phyloP scores from a whole-genome alignment of 768 basidiomycete species.

The Podaxis mareebaensis region DNA sequence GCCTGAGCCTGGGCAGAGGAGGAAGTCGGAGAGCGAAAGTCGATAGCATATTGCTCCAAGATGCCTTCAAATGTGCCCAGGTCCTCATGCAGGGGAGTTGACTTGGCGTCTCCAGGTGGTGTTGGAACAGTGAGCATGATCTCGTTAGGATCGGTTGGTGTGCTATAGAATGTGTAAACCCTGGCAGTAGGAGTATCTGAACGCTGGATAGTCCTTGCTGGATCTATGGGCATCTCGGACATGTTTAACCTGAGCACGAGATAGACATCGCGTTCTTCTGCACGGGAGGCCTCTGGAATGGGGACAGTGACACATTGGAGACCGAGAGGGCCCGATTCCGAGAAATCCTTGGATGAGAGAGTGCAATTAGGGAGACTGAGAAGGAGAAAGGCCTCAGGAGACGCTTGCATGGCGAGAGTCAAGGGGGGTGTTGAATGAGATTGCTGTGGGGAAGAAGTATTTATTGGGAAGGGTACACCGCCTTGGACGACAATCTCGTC shows the following conservation, averaged over 20 bases:
- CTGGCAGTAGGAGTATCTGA: slow-evolving; percentile 34
- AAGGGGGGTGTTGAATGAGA: neutral
- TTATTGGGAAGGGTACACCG: slow-evolving; percentile 12
- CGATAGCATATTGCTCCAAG: slow-evolving; percentile 59
- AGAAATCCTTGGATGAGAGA: slow-evolving; percentile 32
- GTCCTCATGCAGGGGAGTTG: slow-evolving; percentile 47
- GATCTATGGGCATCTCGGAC: slow-evolving; percentile 63
- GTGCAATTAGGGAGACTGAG: slow-evolving; percentile 52
- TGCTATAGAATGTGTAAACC: slow-evolving; percentile 46
- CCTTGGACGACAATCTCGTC: neutral
- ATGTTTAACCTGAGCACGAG: slow-evolving; percentile 60
- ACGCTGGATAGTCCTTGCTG: slow-evolving; percentile 46
- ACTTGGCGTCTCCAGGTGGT: slow-evolving; percentile 27
- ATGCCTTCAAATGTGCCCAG: slow-evolving; percentile 67
- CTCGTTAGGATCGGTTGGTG: slow-evolving; percentile 36
- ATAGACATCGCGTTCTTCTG: slow-evolving; percentile 57
- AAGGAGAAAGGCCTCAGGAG: slow-evolving; percentile 56
- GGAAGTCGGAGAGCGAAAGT: slow-evolving; percentile 30
- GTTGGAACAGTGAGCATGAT: slow-evolving; percentile 36
- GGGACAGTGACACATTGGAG: slow-evolving; percentile 65
- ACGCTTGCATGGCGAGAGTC: slow-evolving; percentile 2
- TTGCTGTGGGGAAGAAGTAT: neutral
- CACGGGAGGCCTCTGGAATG: slow-evolving; percentile 29
- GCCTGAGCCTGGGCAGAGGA: slow-evolving; percentile 15
- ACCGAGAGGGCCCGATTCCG: slow-evolving; percentile 45